Evolutionary conservation across 139 green algal species (phyloP), one percentile per base, ranked within the genome.

Genomic region (Picochlorum sp.): DNA sequence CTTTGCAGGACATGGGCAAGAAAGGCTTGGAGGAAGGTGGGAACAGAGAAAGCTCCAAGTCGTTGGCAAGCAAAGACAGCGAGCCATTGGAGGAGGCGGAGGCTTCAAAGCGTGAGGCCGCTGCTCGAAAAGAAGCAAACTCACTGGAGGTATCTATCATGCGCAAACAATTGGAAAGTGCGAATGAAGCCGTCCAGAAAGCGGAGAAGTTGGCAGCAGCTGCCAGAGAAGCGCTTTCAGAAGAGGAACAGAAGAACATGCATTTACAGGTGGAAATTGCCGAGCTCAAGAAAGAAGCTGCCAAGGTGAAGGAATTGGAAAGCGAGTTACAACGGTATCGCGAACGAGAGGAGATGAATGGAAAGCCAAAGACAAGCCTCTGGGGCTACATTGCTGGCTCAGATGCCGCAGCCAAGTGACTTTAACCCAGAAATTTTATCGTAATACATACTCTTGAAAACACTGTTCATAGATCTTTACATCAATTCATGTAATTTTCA

Each of bases 111-210:
- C 32, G 38, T 18, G 74, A 85, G 61, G 70, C 72, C 10, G 72
- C 75, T 16, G 81, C 75, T 0, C 74, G 82, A 34, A 84, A 84
- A 65, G 85, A 90, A 64, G 67, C 68, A 9, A 75, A 76, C 14
- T 76, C 68, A 2, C 60, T 72, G 2, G 84, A 94, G 80, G 61
- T 91, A 57, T 80, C 79, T 7, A 72, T 94, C 58, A 84, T 92
- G 79, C 76, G 83, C 1, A 73, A 82, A 24, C 84, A 95, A 75
- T 75, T 95, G 16, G 51, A 74, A 3, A 66, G 59, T 9, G 76
- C 79, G 13, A 78, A 87, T 64, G 57, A 59, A 7, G 61, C 74
- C 30, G 20, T 74, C 7, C 79, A 80, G 11, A 71, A 73, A 5
- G 62, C 66, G 2, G 66, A 73, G 28, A 67, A 71, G 56, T 51